A percentile compares a stretch with the other conserved stretches of the same genome.
phyloP scores from a whole-genome alignment of 2,329 filamentous ascomycete species.

The Trichoderma simmonsii region DNA sequence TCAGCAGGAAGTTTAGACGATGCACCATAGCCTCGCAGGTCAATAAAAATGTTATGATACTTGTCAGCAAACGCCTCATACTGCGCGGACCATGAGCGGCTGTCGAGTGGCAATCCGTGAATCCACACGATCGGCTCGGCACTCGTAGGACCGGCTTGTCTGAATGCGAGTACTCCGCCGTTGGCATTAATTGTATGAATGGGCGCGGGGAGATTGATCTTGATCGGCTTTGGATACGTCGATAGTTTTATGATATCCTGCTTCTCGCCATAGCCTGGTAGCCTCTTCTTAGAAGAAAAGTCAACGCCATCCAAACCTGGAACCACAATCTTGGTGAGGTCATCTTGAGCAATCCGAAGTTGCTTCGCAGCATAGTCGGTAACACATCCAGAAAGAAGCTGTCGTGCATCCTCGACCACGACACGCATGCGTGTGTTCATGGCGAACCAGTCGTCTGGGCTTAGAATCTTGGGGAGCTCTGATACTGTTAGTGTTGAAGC shows the following conservation, averaged over 20 bases:
- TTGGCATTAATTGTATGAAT: background rate
- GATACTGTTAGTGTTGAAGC: background rate
- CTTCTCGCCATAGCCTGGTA: background rate
- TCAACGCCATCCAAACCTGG: background rate
- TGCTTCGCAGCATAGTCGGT: background rate
- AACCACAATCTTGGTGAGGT: background rate
- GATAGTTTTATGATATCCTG: background rate
- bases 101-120: background rate
- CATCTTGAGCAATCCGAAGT: background rate
- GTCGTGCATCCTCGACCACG: background rate
- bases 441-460: background rate
- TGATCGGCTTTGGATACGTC: background rate
- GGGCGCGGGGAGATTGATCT: background rate
- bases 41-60: background rate
- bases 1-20: background rate
- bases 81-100: background rate
- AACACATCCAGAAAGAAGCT: background rate
- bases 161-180: background rate
- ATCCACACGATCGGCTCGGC: background rate
- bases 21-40: background rate
- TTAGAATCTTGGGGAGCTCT: background rate
- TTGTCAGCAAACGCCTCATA: background rate
- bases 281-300: background rate
- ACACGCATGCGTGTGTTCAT: background rate
- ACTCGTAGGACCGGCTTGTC: background rate